Base-by-base conservation (phyloP, 2,329 filamentous ascomycete species). In the Plectosphaerella sp. region DNA sequence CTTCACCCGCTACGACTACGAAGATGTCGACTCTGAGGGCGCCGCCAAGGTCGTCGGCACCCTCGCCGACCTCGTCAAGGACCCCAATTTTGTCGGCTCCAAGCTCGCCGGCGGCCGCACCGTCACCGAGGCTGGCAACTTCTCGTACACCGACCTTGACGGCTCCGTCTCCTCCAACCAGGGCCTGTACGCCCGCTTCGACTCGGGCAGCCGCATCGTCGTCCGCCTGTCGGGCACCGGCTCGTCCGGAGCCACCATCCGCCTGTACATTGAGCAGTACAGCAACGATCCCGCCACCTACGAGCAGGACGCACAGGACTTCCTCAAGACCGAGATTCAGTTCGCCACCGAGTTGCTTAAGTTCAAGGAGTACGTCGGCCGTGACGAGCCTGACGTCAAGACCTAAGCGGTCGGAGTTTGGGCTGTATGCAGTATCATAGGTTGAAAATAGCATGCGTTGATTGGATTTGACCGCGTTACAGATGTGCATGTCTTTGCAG, bases 1-100 rank as follows among this genome's bases (percentile, higher is more conserved):
- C 80, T 99, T 99, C 82, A 99, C 94, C 43, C 90, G 94, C 58
- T 97, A 97, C 74, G 94, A 99, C 74, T 99, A 96, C 74, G 94
- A 99, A 75, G 84, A 95, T 61, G 91, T 96, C 59, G 91, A 96
- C 75, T 88, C 86, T 46, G 91, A 93, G 9, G 92, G 89, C 41
- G 94, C 94, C 57, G 89, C 88, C 76, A 93, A 96, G 76, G 86
- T 99, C 54, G 88, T 96, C 45, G 86, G 83, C 52, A 86, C 90
- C 64, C 80, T 99, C 65, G 81, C 86, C 63, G 85, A 87, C 58
- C 80, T 96, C 59, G 89, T 97, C 63, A 84, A 84, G 39, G 82
- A 90, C 61, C 68, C 79, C 49, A 74, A 70, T 54, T 97, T 97
- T 63, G 77, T 97, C 50, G 91, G 91, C 61, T 94, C 89, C 64